Evolutionary conservation across 768 basidiomycete genomes (phyloP).

Genomic region (Tulasnella sp.): DNA sequence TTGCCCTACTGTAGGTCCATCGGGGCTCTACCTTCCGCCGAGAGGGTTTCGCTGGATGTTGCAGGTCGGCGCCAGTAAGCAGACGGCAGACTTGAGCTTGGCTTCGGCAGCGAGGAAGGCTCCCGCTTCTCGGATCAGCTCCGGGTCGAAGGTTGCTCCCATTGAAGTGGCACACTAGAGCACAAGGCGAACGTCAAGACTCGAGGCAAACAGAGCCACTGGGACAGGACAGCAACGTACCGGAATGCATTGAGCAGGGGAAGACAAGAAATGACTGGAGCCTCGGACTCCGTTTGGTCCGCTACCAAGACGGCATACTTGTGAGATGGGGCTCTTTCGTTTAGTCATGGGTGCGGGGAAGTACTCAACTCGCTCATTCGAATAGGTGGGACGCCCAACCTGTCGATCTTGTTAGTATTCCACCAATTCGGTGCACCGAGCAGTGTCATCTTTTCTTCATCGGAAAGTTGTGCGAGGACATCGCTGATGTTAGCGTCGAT

Average conservation of each 20-base stretch:
- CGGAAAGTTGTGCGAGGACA: conserved; percentile 57
- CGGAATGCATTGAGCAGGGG: conserved; percentile 71
- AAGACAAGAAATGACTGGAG: not conserved
- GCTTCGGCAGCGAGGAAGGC: conserved; percentile 61
- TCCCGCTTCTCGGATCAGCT: conserved; percentile 56
- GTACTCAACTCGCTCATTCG: conserved; percentile 39
- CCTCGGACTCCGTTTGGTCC: conserved; percentile 56
- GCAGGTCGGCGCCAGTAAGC: conserved; percentile 72
- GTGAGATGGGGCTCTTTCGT: not conserved
- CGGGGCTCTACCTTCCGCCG: conserved; percentile 34
- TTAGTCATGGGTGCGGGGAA: not conserved
- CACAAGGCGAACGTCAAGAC: not conserved
- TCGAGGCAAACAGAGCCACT: not conserved
- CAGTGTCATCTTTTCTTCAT: conserved; percentile 64
- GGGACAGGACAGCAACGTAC: conserved; percentile 32
- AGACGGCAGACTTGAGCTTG: conserved; percentile 57
- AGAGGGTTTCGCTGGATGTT: conserved; percentile 60
- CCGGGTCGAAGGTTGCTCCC: conserved; percentile 64
- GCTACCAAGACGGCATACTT: conserved; percentile 53
- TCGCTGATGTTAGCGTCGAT: conserved; percentile 40
- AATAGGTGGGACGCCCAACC: conserved; percentile 62
- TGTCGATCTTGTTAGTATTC: conserved; percentile 59
- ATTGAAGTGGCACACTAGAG: conserved; percentile 57
- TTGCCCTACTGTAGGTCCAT: conserved; percentile 4
- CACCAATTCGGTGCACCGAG: conserved; percentile 71